Conservation (phyloP, 2,329 filamentous ascomycete genomes). For the Chrysoporthe austroafricana region DNA sequence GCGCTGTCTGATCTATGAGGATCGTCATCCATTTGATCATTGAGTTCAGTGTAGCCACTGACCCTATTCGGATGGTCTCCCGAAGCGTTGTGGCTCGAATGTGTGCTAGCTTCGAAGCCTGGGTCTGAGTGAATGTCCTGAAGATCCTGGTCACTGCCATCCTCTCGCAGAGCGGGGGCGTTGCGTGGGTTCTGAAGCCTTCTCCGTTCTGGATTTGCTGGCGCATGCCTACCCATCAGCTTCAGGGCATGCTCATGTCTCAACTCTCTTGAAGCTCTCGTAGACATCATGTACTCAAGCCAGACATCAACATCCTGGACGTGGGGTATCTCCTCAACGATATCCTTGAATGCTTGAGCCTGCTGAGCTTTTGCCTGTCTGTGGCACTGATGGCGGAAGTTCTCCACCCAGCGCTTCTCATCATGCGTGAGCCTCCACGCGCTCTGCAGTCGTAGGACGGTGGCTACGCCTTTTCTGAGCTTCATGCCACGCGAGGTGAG, state of each 20-base stretch:
- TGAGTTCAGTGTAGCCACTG: neutral
- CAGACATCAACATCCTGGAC: conserved; percentile 15
- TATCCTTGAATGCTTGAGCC: conserved; percentile 20
- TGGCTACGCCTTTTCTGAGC: conserved; percentile 31
- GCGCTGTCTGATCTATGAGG: neutral
- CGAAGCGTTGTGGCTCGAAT: neutral
- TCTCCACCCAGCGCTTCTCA: conserved; percentile 25
- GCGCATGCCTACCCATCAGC: conserved; percentile 26
- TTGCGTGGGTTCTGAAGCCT: conserved; percentile 17
- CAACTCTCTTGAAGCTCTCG: conserved; percentile 15
- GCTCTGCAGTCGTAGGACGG: conserved; percentile 31
- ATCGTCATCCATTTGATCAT: conserved; percentile 1
- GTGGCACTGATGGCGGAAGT: conserved; percentile 28
- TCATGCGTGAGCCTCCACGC: conserved; percentile 28
- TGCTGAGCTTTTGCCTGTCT: conserved; percentile 25
- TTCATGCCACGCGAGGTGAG: conserved; percentile 30
- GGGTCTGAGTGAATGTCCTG: neutral
- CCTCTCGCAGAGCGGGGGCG: neutral
- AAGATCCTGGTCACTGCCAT: too few relatives aligned
- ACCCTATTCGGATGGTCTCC: too few relatives aligned
- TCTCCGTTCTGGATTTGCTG: conserved; percentile 18
- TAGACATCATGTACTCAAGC: conserved; percentile 17
- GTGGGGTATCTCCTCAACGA: conserved; percentile 18
- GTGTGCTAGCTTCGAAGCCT: neutral
- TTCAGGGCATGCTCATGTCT: conserved; percentile 27